Conservation (phyloP, 768 basidiomycete genomes). For the Hygrocybe punicea region DNA sequence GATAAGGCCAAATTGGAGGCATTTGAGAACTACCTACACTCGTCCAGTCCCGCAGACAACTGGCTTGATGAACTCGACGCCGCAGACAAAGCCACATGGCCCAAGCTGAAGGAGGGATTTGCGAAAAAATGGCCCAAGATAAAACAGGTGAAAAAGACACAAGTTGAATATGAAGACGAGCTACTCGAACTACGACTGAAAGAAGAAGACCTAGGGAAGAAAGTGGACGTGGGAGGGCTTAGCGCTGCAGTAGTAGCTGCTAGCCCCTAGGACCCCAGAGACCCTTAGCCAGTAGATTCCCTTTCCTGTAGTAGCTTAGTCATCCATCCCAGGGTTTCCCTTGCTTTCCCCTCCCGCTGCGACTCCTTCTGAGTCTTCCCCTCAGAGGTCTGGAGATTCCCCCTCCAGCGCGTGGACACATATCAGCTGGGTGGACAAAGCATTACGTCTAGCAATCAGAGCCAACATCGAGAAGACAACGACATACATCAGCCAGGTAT, state of each 20-base stretch:
- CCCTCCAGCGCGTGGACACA: not conserved
- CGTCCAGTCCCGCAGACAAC: not conserved
- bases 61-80: not conserved
- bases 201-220: not conserved
- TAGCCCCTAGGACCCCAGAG: no score
- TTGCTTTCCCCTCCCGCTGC: no score
- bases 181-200: not conserved
- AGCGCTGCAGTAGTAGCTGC: no score
- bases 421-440: not conserved
- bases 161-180: not conserved
- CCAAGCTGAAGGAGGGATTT: not conserved
- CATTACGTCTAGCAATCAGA: not conserved
- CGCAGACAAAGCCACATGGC: not conserved
- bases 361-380: no score
- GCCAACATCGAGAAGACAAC: not conserved
- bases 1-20: not conserved
- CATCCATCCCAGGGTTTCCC: no score
- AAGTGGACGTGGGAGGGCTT: not conserved
- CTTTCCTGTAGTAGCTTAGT: no score
- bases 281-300: no score
- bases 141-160: not conserved
- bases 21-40: not conserved
- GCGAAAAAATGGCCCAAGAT: not conserved
- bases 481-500: not conserved
- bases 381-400: no score